Base-by-base conservation (phyloP, 2,329 filamentous ascomycete species). In the Monosporascus sp. region DNA sequence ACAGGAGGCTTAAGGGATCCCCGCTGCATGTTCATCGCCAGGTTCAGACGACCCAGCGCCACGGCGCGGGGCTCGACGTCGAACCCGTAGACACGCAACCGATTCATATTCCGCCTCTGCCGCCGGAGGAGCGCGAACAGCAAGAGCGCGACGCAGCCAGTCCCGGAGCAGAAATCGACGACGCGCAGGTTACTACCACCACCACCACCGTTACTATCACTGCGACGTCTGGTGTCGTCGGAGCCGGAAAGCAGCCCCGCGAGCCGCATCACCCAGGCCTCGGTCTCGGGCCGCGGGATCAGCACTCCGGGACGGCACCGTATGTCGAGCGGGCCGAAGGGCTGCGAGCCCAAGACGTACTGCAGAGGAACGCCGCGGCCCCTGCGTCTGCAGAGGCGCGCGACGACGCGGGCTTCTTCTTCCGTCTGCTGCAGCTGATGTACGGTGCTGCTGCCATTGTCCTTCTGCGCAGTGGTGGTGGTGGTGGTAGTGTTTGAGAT, bases 151-250 rank as follows among this genome's bases (percentile, higher is more conserved):
- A 97, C 96, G 71, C 93, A 97, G 5, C 94, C 94, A 5, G 89
- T 90, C 9, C 94, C 94, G 0, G 90, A 92, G 69, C 94, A 97
- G 31, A 97, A 76, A 68, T 99, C 94, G 8, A 97, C 69, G 41
- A 97, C 75, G 14, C 77, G 79, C 14, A 95, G 61, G 3, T 18
- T 7, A 3, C 44, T 4, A 60, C 47, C 25, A 50, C 24, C 24
- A 25, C 24, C 6, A 25, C 6, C 5, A 61, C 47, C 25, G 49
- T 27, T 15, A 54, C 57, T 7, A 56, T 58, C 49, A 7, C 24
- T 11, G n/a, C 37, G 11, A 22, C 17, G 18, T n/a, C 2, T 35
- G 3, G 31, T 35, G 11, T 2, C 39, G n/a, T 31, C 43, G 25
- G n/a, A 25, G 35, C 37, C 35, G 18, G 27, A 57, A 44, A 83